Percentiles rank a stretch among this genome's conserved stretches.
Evolutionary conservation across 495 filamentous ascomycete genomes (phyloP).

Genomic region (Copromyces sp.): DNA sequence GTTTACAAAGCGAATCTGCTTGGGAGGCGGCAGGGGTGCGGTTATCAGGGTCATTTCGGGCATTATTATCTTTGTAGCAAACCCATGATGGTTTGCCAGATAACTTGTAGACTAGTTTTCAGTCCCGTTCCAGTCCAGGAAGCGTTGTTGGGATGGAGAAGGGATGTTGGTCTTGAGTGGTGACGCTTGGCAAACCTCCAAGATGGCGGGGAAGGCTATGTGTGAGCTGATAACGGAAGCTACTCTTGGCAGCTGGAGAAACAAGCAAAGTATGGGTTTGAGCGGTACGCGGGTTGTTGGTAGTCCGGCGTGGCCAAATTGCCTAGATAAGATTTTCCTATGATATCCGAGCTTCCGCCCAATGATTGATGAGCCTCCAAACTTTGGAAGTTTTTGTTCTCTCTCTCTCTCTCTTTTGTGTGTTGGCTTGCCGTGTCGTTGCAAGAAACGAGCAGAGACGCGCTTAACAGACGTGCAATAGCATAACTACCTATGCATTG

Average conservation of each 20-base stretch:
- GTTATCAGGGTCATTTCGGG: conserved; percentile 34
- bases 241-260: neutral
- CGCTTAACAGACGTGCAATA: neutral
- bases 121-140: neutral
- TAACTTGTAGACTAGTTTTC: neutral
- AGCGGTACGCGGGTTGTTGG: neutral
- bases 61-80: conserved; percentile 17
- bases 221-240: neutral
- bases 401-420: neutral
- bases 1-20: conserved; percentile 67
- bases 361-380: neutral
- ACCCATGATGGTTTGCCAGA: conserved; percentile 17
- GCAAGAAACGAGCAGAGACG: neutral
- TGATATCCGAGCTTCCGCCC: conserved; percentile 1
- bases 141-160: neutral
- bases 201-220: neutral
- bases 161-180: neutral
- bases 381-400: neutral
- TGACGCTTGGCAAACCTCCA: neutral
- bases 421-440: conserved; percentile 4
- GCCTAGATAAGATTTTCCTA: neutral
- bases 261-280: neutral
- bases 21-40: conserved; percentile 34
- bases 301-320: conserved; percentile 1
- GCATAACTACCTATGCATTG: neutral